Evolutionary conservation across 2,329 filamentous ascomycete genomes (phyloP).

Genomic region (Tolypocladium tropicale): DNA sequence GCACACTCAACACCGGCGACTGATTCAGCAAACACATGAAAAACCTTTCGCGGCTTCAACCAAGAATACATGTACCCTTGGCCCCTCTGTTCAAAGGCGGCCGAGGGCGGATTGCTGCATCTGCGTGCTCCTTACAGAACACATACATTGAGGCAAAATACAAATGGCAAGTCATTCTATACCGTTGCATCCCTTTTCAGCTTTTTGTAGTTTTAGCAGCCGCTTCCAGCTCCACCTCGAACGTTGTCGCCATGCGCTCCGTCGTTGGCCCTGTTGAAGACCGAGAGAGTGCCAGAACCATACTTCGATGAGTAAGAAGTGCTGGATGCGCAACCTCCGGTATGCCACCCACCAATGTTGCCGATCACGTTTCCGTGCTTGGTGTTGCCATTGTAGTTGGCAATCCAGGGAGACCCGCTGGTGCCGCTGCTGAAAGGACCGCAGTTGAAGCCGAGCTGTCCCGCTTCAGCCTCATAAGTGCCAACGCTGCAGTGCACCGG

Average conservation of each 20-base stretch:
- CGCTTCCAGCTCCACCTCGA: not conserved
- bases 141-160: not conserved
- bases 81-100: too few species aligned
- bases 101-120: too few species aligned
- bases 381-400: slow-evolving; percentile 3
- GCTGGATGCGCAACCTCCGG: slow-evolving; percentile 2
- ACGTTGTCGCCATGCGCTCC: not conserved
- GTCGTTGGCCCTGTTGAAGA: not conserved
- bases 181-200: too few species aligned
- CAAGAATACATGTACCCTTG: too few species aligned
- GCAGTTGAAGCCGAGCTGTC: slow-evolving; percentile 6
- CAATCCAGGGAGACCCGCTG: slow-evolving; percentile 6
- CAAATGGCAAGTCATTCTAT: not conserved
- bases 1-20: too few species aligned
- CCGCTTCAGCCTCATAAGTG: slow-evolving; percentile 4
- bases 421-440: slow-evolving; percentile 4
- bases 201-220: too few species aligned
- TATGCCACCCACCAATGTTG: slow-evolving; percentile 6
- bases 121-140: too few species aligned
- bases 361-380: slow-evolving; percentile 4
- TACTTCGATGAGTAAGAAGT: not conserved
- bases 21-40: too few species aligned
- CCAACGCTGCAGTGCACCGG: slow-evolving; percentile 4
- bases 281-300: not conserved
- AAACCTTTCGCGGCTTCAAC: too few species aligned